Conservation (phyloP, 1,284 basidiomycete genomes). For the Grifola frondosa region DNA sequence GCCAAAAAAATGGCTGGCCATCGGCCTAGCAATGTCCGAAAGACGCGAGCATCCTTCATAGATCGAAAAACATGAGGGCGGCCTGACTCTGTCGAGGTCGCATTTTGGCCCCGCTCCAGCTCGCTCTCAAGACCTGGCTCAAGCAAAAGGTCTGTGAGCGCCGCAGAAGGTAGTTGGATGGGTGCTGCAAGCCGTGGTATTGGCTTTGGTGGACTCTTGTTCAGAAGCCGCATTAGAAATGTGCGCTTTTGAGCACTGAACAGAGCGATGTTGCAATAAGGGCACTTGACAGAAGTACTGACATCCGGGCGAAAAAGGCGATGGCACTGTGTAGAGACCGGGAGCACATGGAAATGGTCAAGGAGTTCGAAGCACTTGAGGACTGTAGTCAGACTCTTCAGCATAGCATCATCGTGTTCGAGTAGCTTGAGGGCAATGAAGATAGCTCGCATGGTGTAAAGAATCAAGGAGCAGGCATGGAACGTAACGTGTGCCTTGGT, state of each 20-base stretch:
- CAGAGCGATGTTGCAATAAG: slow-evolving; percentile 1
- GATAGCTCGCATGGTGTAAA: slow-evolving; percentile 17
- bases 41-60: slow-evolving; percentile 11
- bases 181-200: slow-evolving; percentile 7
- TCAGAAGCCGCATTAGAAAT: background rate
- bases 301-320: slow-evolving; percentile 10
- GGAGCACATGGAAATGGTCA: slow-evolving; percentile 23
- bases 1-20: slow-evolving; percentile 13
- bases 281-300: background rate
- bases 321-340: slow-evolving; percentile 22
- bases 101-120: background rate
- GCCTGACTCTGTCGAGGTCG: no score
- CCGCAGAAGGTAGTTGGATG: slow-evolving; percentile 4
- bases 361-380: slow-evolving; percentile 22
- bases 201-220: background rate
- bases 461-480: slow-evolving; percentile 19
- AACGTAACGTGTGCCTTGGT: slow-evolving; percentile 27
- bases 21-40: slow-evolving; percentile 9
- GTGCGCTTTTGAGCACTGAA: background rate
- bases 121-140: slow-evolving; percentile 6
- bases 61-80: background rate
- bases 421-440: slow-evolving; percentile 21
- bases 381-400: slow-evolving; percentile 21
- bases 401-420: slow-evolving; percentile 12
- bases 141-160: slow-evolving; percentile 6